Evolutionary conservation across 1,284 basidiomycete species (phyloP), one percentile per base, ranked within the genome.

Genomic region (Tylopilus sp.): DNA sequence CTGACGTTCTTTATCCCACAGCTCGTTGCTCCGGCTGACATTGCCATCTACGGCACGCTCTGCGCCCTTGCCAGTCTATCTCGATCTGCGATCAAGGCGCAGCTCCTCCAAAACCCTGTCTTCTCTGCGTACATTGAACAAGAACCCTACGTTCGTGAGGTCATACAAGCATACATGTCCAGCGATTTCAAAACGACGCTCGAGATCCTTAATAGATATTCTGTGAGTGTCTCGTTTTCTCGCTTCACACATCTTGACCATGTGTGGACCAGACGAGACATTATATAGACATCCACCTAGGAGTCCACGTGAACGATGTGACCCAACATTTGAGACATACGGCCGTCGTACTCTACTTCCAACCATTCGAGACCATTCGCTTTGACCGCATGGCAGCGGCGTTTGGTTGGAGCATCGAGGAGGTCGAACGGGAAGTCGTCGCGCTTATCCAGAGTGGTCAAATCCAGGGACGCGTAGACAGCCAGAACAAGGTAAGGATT

Each of bases 181-280:
- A 92, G 87, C 65, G 85, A 88, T 60, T 95, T 94, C 76, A 89
- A 88, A 66, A 79, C 74, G 6, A 88, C 89, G 9, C 78, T 95
- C 5, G 86, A 89, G 42, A 73, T 90, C 26, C 78, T 95, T 41
- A 78, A 83, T 6, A 76, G 77, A 56, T 84, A 87, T 65, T 86
- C 86, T n/a, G 90, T 90, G 62, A 50, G 85, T 43, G 39, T 8
- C 29, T 4, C 3, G 11, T 7, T 4, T 10, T 28, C 14, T 25
- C 43, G 14, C 5, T 36, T 54, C 33, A 55, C 28, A 35, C 22
- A 19, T 31, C 8, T 31, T 49, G n/a, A n/a, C n/a, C n/a, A n/a
- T n/a, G n/a, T n/a, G n/a, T 33, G 54, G 26, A 7, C 25, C 59
- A 90, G 86, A 81, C 88, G 7, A 82, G 90, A 40, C 88, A 94